Percentiles rank a stretch among this genome's conserved stretches.
Evolutionary conservation across 768 basidiomycete genomes (phyloP).

Genomic region (Tulasnella sp.): DNA sequence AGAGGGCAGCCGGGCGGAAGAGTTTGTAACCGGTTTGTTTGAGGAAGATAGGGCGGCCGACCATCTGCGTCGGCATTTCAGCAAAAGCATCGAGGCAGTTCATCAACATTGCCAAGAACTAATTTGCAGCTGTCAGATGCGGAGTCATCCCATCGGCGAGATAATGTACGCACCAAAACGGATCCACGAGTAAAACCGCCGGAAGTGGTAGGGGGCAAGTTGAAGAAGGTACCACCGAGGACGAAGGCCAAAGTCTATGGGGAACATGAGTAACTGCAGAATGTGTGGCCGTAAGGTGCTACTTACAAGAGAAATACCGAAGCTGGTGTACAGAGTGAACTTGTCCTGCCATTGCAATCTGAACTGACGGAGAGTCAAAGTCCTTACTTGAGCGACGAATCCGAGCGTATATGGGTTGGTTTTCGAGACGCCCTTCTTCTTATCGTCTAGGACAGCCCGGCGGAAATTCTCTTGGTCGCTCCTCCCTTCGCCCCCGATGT

Average conservation of each 20-base stretch:
- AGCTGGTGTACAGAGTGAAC: conserved; percentile 57
- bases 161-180: conserved; percentile 49
- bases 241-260: conserved; percentile 44
- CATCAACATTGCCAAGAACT: conserved; percentile 42
- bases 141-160: neutral
- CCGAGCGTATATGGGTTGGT: conserved; percentile 76
- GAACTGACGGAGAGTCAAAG: conserved; percentile 62
- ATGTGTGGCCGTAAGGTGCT: conserved; percentile 20
- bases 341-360: conserved; percentile 59
- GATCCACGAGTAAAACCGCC: conserved; percentile 83
- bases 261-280: neutral
- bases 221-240: conserved; percentile 62
- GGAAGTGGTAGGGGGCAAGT: conserved; percentile 54
- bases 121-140: conserved; percentile 19
- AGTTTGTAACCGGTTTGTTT: conserved; percentile 33
- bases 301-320: conserved; percentile 45
- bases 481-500: conserved; percentile 42
- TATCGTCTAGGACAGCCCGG: conserved; percentile 59
- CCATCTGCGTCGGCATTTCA: conserved; percentile 67
- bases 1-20: conserved; percentile 32
- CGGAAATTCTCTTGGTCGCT: conserved; percentile 57
- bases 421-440: conserved; percentile 63
- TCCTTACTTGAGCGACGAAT: conserved; percentile 58
- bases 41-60: conserved; percentile 54
- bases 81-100: conserved; percentile 61